Evolutionary conservation across 2,329 filamentous ascomycete genomes (phyloP).

Genomic region (Scleromitrula shiraiana): DNA sequence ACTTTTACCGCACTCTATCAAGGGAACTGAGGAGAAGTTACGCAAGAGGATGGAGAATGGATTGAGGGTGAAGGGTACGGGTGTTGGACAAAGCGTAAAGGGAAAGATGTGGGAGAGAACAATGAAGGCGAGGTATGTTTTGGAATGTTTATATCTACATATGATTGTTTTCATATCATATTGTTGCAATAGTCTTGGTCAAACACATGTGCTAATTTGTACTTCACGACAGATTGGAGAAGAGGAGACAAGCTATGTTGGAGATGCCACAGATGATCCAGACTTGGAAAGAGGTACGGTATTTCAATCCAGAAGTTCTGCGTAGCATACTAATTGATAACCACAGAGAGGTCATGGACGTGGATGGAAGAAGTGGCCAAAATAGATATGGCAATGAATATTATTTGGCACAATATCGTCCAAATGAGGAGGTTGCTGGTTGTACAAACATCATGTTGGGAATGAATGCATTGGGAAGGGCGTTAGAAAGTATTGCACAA

Average conservation of each 20-base stretch:
- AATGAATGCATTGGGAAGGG: slow-evolving; percentile 16
- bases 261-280: slow-evolving; percentile 89
- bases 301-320: background rate
- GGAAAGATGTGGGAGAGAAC: slow-evolving; percentile 89
- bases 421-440: slow-evolving; percentile 3
- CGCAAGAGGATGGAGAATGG: slow-evolving; percentile 69
- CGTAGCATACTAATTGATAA: slow-evolving; percentile 30
- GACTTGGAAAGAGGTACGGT: slow-evolving; percentile 81
- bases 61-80: slow-evolving; percentile 82
- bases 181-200: background rate
- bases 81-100: slow-evolving; percentile 89
- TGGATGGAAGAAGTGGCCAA: slow-evolving; percentile 70
- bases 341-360: slow-evolving; percentile 59
- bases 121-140: slow-evolving; percentile 61
- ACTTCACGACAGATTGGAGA: slow-evolving; percentile 58
- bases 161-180: slow-evolving; percentile 22
- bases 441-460: slow-evolving; percentile 22
- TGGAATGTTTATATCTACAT: slow-evolving; percentile 2
- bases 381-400: slow-evolving; percentile 26
- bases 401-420: background rate
- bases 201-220: slow-evolving; percentile 13
- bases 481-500: slow-evolving; percentile 14
- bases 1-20: slow-evolving; percentile 66
- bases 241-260: slow-evolving; percentile 85
- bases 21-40: slow-evolving; percentile 65